Conservation (phyloP, 768 basidiomycete species). For the Tricholoma sp. region DNA sequence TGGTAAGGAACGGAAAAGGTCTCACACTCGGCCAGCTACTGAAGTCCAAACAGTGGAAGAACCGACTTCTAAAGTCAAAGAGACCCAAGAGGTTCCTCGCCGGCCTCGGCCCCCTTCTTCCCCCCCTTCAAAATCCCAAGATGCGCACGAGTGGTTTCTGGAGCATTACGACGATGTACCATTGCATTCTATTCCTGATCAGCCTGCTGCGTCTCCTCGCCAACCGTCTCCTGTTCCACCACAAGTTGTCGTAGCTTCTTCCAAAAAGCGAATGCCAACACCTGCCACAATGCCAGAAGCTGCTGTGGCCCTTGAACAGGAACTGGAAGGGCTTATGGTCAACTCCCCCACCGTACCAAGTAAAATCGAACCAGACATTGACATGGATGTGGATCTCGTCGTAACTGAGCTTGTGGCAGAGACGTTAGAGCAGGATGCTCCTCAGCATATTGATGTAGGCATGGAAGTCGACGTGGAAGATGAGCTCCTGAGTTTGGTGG, state of each 20-base stretch:
- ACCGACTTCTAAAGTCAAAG: conserved; percentile 7
- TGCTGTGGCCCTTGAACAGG: conserved; percentile 39
- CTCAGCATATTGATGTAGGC: conserved; percentile 19
- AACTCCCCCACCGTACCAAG: conserved; percentile 17
- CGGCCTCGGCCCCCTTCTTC: conserved; percentile 5
- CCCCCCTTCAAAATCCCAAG: conserved; percentile 33
- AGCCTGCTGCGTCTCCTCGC: conserved; percentile 21
- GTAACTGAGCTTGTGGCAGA: conserved; percentile 41
- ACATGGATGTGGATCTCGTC: conserved; percentile 41
- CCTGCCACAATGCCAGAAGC: conserved; percentile 25
- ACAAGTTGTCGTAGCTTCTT: conserved; percentile 2
- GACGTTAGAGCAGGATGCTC: conserved; percentile 25
- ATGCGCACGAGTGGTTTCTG: conserved; percentile 58
- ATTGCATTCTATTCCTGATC: conserved; percentile 20
- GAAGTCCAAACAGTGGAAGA: neutral
- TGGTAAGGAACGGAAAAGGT: conserved; percentile 3
- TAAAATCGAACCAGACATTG: conserved; percentile 27
- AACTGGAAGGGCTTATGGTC: conserved; percentile 27
- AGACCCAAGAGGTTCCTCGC: neutral
- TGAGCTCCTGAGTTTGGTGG: conserved; percentile 66
- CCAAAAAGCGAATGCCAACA: conserved; percentile 13
- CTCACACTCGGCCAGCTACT: conserved; percentile 1
- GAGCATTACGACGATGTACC: conserved; percentile 44
- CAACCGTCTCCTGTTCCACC: conserved; percentile 6
- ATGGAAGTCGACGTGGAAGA: conserved; percentile 52